Conservation (phyloP, 306 rosid species). For the Adenanthera pavonina region DNA sequence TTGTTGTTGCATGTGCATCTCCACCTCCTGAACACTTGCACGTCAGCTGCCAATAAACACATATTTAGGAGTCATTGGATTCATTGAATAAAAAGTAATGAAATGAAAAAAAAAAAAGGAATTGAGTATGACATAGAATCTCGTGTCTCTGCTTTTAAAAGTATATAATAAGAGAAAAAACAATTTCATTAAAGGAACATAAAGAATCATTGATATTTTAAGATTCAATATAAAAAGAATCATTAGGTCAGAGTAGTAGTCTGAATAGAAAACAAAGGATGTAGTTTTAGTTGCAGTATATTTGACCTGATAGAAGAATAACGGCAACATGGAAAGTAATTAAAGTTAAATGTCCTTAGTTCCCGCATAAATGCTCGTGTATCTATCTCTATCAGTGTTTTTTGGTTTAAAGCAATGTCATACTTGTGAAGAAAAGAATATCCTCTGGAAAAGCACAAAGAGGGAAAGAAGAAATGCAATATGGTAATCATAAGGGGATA, state of each 20-base stretch:
- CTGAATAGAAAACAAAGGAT: slow-evolving; percentile 10
- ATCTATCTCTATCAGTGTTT: background rate
- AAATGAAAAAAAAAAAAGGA: background rate
- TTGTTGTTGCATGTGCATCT: slow-evolving; percentile 73
- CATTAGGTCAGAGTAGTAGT: background rate
- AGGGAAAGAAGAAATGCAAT: slow-evolving; percentile 10
- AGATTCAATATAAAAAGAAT: background rate
- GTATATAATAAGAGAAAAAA: background rate
- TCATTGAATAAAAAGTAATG: background rate
- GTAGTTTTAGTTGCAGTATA: slow-evolving; percentile 2
- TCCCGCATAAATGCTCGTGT: background rate
- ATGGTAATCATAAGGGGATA: background rate
- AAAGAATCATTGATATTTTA: background rate
- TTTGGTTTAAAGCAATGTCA: background rate
- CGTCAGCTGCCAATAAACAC: slow-evolving; percentile 54
- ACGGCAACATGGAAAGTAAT: background rate
- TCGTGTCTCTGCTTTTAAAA: background rate
- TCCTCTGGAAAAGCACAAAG: slow-evolving; percentile 19
- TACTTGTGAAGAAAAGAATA: slow-evolving; percentile 39
- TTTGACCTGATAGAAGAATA: background rate
- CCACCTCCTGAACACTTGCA: slow-evolving; percentile 74
- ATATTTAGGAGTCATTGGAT: background rate
- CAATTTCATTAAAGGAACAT: background rate
- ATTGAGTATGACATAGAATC: background rate
- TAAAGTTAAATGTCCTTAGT: slow-evolving; percentile 10